phyloP scores from a whole-genome alignment of 306 rosid genomes.

The Quercus alba region DNA sequence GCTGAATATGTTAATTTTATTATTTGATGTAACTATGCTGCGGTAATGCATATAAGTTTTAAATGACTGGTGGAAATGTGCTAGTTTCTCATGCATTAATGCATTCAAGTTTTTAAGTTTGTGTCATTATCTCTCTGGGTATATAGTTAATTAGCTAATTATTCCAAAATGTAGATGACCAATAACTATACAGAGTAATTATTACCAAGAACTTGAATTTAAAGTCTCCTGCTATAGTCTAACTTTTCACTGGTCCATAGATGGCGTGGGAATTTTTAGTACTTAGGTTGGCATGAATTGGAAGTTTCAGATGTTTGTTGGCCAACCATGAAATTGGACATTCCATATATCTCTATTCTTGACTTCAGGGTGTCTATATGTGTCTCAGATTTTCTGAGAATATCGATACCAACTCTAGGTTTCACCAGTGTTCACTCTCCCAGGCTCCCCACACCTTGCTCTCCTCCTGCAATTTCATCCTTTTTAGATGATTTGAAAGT shows the following conservation, averaged over 20 bases:
- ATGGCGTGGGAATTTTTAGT: constrained; percentile 16
- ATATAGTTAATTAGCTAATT: neutral
- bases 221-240: neutral
- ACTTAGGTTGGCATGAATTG: constrained; percentile 26
- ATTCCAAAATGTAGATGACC: constrained; percentile 16
- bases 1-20: constrained; percentile 2
- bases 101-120: constrained; percentile 18
- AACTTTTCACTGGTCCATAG: neutral
- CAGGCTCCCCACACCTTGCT: neutral
- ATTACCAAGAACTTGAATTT: neutral
- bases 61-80: constrained; percentile 3
- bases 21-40: constrained; percentile 24
- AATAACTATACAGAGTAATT: neutral
- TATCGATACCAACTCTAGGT: constrained; percentile 3
- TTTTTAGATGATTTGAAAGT: constrained; percentile 11
- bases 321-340: constrained; percentile 39
- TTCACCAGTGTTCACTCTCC: neutral
- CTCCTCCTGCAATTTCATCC: neutral
- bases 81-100: constrained; percentile 14
- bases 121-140: constrained; percentile 19
- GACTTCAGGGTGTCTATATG: neutral
- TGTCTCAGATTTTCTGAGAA: constrained; percentile 4
- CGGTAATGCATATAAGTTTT: neutral
- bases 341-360: neutral
- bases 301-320: constrained; percentile 47